Evolutionary conservation across 2,329 filamentous ascomycete species (phyloP).

Genomic region (Diaporthe nobilis): DNA sequence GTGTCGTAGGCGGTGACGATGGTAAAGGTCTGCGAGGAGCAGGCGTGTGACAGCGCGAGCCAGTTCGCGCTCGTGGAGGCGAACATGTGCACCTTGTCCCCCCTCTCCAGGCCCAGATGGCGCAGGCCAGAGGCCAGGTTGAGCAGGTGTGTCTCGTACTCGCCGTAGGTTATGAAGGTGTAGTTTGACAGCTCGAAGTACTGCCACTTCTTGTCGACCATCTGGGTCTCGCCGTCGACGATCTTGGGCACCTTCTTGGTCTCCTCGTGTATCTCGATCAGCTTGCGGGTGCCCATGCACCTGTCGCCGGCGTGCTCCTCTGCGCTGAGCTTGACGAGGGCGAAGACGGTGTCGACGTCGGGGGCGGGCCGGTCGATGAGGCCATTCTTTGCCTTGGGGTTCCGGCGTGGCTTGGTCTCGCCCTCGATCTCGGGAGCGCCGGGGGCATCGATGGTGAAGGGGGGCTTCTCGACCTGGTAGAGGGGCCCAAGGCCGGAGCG

Average conservation of each 20-base stretch:
- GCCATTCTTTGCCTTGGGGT: constrained; percentile 78
- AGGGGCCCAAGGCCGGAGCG: constrained; percentile 62
- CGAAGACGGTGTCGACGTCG: constrained; percentile 82
- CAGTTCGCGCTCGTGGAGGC: constrained; percentile 88
- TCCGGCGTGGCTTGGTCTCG: constrained; percentile 87
- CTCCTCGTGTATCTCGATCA: constrained; percentile 85
- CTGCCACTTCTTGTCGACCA: constrained; percentile 92
- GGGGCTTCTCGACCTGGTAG: constrained; percentile 75
- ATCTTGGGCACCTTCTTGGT: constrained; percentile 92
- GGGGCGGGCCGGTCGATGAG: constrained; percentile 76
- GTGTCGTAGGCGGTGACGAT: constrained; percentile 98
- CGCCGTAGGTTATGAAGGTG: constrained; percentile 81
- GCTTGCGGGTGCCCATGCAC: constrained; percentile 78
- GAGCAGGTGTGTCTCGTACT: constrained; percentile 80
- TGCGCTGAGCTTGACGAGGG: constrained; percentile 80
- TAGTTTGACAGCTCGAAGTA: constrained; percentile 88
- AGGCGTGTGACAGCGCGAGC: constrained; percentile 83
- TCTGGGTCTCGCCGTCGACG: constrained; percentile 82
- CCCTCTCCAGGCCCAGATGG: constrained; percentile 77
- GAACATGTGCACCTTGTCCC: constrained; percentile 84
- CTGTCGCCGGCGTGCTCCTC: constrained; percentile 73
- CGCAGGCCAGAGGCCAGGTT: constrained; percentile 81
- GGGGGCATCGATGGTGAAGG: constrained; percentile 81
- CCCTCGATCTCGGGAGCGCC: constrained; percentile 79
- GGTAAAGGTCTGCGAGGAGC: constrained; percentile 87